These are phyloP conservation scores for Diaporthe destruens DNA, from an alignment of 2,329 filamentous ascomycete genomes.

Conservation along the genomic window DNA sequence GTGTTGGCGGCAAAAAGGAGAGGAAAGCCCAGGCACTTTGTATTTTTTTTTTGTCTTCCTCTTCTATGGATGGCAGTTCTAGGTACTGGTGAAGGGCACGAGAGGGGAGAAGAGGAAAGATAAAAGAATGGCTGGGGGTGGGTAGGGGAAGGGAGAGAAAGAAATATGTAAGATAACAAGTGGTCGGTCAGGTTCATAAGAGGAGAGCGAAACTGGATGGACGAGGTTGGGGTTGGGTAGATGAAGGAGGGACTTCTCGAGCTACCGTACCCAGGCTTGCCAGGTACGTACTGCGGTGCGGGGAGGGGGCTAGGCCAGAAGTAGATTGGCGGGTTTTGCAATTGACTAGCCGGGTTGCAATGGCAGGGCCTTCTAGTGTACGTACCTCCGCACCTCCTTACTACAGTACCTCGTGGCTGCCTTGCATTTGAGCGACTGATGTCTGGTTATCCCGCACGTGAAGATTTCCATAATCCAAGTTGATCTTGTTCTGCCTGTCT, in stretches of 20 bases:
- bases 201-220: background rate
- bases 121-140: background rate
- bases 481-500: background rate
- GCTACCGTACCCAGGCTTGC: background rate
- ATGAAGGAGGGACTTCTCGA: constrained; percentile 25
- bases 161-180: constrained; percentile 2
- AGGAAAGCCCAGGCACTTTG: background rate
- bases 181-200: too few species aligned
- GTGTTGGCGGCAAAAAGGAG: background rate
- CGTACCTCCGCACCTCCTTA: too few species aligned
- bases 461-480: background rate
- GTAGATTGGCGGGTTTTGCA: constrained; percentile 15
- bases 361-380: too few species aligned
- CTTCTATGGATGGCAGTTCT: constrained; percentile 5
- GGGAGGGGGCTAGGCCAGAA: constrained; percentile 20
- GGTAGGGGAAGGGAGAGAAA: constrained; percentile 1
- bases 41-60: too few species aligned
- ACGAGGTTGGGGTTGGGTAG: constrained; percentile 2
- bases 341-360: constrained; percentile 12
- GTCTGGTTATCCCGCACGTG: background rate
- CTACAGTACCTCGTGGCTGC: too few species aligned
- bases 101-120: background rate
- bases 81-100: background rate
- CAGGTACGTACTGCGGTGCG: background rate
- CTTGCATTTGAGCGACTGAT: too few species aligned